phyloP scores from a whole-genome alignment of 2,329 filamentous ascomycete genomes.

The Tolypocladium guangdongense region DNA sequence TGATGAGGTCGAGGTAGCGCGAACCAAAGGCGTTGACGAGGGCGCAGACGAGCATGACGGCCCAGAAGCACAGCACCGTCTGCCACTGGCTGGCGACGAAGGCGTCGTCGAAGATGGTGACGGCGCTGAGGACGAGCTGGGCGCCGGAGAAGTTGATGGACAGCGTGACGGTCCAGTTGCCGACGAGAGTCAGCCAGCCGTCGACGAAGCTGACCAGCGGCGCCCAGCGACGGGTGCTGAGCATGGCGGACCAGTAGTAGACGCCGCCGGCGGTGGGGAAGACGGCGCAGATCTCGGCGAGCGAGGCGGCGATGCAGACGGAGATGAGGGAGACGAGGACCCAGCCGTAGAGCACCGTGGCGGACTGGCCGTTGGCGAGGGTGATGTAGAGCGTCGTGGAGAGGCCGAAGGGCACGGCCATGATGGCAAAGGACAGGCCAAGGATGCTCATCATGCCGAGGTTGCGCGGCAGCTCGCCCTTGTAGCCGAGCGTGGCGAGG shows the following conservation, averaged over 20 bases:
- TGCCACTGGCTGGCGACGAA: constrained; percentile 56
- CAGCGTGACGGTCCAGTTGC: constrained; percentile 60
- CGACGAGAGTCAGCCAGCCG: constrained; percentile 63
- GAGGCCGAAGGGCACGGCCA: constrained; percentile 39
- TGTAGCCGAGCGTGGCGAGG: constrained; percentile 38
- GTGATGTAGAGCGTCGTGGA: constrained; percentile 36
- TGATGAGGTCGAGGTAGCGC: constrained; percentile 52
- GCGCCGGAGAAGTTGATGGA: constrained; percentile 63
- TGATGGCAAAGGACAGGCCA: constrained; percentile 39
- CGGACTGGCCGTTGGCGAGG: constrained; percentile 62
- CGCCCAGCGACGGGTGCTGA: constrained; percentile 50
- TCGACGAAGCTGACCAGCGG: constrained; percentile 59
- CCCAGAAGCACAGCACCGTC: constrained; percentile 65
- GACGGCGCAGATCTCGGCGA: constrained; percentile 64
- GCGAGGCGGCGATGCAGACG: constrained; percentile 56
- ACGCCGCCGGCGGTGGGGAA: constrained; percentile 50
- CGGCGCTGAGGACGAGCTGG: constrained; percentile 56
- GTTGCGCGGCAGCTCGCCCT: constrained; percentile 36
- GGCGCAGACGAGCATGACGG: constrained; percentile 52
- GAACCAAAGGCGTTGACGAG: constrained; percentile 54
- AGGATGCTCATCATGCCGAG: constrained; percentile 38
- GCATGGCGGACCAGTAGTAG: constrained; percentile 64
- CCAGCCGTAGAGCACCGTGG: constrained; percentile 65
- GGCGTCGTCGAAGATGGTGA: constrained; percentile 51
- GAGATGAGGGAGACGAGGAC: constrained; percentile 55